Base-by-base conservation (phyloP, 2,329 filamentous ascomycete species). In the Cladosporium halotolerans region DNA sequence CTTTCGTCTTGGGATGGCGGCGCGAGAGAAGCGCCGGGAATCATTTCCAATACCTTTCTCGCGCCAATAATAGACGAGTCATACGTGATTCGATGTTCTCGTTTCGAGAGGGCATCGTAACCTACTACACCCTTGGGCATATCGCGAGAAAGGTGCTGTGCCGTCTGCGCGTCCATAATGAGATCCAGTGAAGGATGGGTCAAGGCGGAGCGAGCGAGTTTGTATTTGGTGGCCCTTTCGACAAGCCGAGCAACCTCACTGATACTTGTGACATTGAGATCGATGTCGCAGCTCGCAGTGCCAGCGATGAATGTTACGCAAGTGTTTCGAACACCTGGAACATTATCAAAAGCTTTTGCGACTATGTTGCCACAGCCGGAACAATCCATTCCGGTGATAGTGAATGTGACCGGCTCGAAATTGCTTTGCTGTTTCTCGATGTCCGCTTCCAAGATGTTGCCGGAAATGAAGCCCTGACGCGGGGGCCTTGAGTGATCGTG, bases 341-440 rank as follows among this genome's bases (percentile, higher is more conserved):
- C 68, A 2, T 68, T 69, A 3, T 63, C 68, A 0, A 89, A 71
- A 0, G 78, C 74, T 46, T 79, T 71, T 14, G 71, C 62, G 49
- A 89, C 74, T 59, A 85, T 85, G 2, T 76, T 82, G 62, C 86
- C 84, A 65, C 86, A 89, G 1, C 85, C 85, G 0, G 82, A 82
- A 58, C 86, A 90, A 2, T 83, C 88, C 81, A 90, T 84, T 1
- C 86, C 85, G 7, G 77, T 74, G 28, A 89, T 76, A 43, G 72
- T 78, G 11, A 88, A 71, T 14, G 81, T 67, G 9, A 88, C 71
- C 59, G 80, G 80, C 54, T 86, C 79, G 23, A 23, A 23, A 4
- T 62, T 65, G 5, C 52, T 54, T 8, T 58, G 42, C 39, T 41
- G 62, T 39, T 57, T 62, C 55, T 70, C 71, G 11, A 60, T 4